Conservation (phyloP, 345 rosid genomes). For the Gossypium mustelinum region DNA sequence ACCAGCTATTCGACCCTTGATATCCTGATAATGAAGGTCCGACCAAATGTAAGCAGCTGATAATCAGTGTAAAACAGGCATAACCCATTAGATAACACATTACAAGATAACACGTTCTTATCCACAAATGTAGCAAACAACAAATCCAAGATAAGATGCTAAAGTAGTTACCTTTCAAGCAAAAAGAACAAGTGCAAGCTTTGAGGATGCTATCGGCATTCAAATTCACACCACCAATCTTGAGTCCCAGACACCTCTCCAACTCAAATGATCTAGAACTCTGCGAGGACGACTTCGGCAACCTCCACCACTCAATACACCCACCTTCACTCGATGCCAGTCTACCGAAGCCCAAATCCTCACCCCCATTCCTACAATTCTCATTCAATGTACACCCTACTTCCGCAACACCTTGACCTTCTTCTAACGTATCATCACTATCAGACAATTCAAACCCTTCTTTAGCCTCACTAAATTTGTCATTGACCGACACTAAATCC, state of each 20-base stretch:
- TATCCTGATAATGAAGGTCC: constrained; percentile 87
- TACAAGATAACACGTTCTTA: not conserved
- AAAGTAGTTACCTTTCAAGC: constrained; percentile 59
- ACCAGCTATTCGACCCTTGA: constrained; percentile 77
- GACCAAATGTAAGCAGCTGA: constrained; percentile 93
- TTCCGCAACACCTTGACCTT: constrained; percentile 20
- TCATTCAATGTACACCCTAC: constrained; percentile 29
- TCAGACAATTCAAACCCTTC: constrained; percentile 26
- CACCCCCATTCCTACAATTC: constrained; percentile 25
- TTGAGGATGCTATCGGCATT: constrained; percentile 42
- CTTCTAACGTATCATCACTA: constrained; percentile 22
- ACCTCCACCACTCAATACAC: constrained; percentile 31
- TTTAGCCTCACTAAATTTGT: constrained; percentile 26
- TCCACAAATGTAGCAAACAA: not conserved
- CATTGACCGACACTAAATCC: constrained; percentile 22
- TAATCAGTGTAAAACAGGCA: constrained; percentile 19
- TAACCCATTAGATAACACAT: not conserved
- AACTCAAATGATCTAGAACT: constrained; percentile 45
- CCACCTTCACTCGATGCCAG: constrained; percentile 29
- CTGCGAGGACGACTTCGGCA: constrained; percentile 33
- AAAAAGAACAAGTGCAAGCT: constrained; percentile 76
- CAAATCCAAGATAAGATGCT: not conserved
- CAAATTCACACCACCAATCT: constrained; percentile 32
- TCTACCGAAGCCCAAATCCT: constrained; percentile 31
- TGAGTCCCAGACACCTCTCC: constrained; percentile 42